Conservation (phyloP, 2,329 filamentous ascomycete species). For the Aspergillus thermomutatus region DNA sequence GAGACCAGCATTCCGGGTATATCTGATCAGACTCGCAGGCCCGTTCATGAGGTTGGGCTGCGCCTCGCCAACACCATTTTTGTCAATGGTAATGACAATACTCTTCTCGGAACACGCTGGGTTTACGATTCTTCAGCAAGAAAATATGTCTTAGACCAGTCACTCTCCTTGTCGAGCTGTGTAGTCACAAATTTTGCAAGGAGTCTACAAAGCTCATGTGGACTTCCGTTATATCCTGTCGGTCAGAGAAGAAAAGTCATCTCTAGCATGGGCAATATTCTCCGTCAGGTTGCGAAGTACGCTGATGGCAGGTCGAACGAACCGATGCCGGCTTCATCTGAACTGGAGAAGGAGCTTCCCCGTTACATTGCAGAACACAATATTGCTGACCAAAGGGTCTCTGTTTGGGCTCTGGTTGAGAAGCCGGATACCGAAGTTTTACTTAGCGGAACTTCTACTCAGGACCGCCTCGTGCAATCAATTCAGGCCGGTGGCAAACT, state of each 20-base stretch:
- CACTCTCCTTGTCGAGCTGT: constrained; percentile 31
- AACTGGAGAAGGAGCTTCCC: constrained; percentile 41
- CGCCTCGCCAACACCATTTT: constrained; percentile 43
- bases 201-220: constrained; percentile 17
- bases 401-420: constrained; percentile 42
- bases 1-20: constrained; percentile 5
- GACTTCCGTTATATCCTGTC: constrained; percentile 36
- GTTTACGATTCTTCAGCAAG: constrained; percentile 17
- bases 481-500: constrained; percentile 35
- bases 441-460: constrained; percentile 8
- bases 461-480: constrained; percentile 22
- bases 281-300: constrained; percentile 38
- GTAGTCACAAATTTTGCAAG: constrained; percentile 19
- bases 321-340: constrained; percentile 39
- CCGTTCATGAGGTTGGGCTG: constrained; percentile 33
- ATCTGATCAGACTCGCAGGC: neutral
- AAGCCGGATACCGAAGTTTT: constrained; percentile 16
- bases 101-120: constrained; percentile 38
- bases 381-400: constrained; percentile 36
- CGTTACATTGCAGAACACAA: constrained; percentile 37
- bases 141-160: constrained; percentile 23
- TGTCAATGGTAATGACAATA: constrained; percentile 40
- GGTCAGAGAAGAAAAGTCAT: constrained; percentile 36
- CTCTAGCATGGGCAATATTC: constrained; percentile 43
- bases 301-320: constrained; percentile 22